Base-by-base conservation (phyloP, 225 moss, liverwort and hornwort genomes). In the Sphagnum tenellum region DNA sequence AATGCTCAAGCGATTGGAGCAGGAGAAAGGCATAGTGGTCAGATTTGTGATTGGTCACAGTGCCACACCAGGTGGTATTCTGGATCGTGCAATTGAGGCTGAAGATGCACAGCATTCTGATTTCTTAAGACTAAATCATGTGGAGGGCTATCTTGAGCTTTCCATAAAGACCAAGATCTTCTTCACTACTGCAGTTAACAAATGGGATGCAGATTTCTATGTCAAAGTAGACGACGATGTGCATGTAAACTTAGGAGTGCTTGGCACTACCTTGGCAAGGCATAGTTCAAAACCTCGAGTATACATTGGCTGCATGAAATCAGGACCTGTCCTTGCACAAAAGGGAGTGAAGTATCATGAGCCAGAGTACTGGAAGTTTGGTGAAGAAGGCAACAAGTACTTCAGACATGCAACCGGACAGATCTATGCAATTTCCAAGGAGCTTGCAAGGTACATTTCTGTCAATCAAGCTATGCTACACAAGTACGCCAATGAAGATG, bases 301-400 rank as follows among this genome's bases (percentile, higher is more conserved):
- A 3, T 74, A 74, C 57, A 74, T 74, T 46, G 74, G 74, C n/a
- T 74, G 74, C 58, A 74, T 74, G 74, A 74, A 74, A 55, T 74
- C 74, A 11, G 74, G 74, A 9, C 74, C 74, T 9, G 74, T 74
- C 44, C 74, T 74, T 13, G 68, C 74, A 1, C 69, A 74, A 44
- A 62, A 64, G 53, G 74, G 74, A 7, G 74, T 74, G 3, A 74
- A 74, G 69, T 74, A 74, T 5, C 69, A 69, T 55, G 74, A 74
- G 45, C 74, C 74, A 4, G 74, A 74, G 52, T 74, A 63, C 9
- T 74, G 74, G 74, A 74, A 65, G 64, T 74, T 74, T 50, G 74
- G 74, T 45, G 69, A 74, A 2, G 64, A 64, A n/a, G 64, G 64
- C 5, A 64, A 64, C 49, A 74, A 74, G 64, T 74, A 74, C 29